Percentiles rank a stretch among this genome's conserved stretches.
These are phyloP conservation scores for Stemphylium lycopersici DNA, from an alignment of 2,329 filamentous ascomycete genomes.

Conservation along the genomic window DNA sequence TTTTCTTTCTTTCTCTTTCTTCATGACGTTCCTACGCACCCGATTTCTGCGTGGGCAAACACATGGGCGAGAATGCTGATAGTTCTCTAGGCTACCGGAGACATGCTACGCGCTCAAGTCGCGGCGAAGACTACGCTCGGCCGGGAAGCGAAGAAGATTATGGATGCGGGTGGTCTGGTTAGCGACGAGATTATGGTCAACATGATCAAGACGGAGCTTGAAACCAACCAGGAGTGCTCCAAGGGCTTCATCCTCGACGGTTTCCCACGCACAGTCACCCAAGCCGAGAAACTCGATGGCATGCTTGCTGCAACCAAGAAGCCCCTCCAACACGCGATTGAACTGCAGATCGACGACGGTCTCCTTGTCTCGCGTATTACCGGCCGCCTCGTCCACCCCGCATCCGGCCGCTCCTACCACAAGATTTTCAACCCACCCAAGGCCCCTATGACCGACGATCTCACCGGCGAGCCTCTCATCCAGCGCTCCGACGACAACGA, in stretches of 20 bases:
- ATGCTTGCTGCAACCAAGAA: constrained; percentile 83
- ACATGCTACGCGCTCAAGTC: constrained; percentile 98
- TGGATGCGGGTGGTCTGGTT: constrained; percentile 97
- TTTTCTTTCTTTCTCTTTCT: no score
- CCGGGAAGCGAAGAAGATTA: constrained; percentile 99
- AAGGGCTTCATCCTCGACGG: constrained; percentile 99
- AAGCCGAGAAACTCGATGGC: constrained; percentile 90
- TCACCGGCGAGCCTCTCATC: constrained; percentile 94
- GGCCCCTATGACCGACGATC: constrained; percentile 89
- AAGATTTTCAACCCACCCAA: constrained; percentile 99
- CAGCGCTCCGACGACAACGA: constrained; percentile 98
- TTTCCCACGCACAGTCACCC: constrained; percentile 94
- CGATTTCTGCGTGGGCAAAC: neutral
- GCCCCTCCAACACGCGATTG: constrained; percentile 90
- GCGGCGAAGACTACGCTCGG: constrained; percentile 95
- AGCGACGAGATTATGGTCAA: constrained; percentile 99
- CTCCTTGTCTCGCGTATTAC: constrained; percentile 96
- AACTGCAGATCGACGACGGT: constrained; percentile 94
- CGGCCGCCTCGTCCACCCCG: constrained; percentile 92
- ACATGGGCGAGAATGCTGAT: constrained; percentile 35
- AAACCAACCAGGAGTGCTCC: constrained; percentile 92
- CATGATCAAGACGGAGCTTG: constrained; percentile 98
- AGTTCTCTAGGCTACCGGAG: constrained; percentile 80
- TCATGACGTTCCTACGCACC: no score
- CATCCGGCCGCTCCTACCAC: constrained; percentile 96